Evolutionary conservation across 306 rosid genomes (phyloP).

Genomic region (Cucumis cinereus): DNA sequence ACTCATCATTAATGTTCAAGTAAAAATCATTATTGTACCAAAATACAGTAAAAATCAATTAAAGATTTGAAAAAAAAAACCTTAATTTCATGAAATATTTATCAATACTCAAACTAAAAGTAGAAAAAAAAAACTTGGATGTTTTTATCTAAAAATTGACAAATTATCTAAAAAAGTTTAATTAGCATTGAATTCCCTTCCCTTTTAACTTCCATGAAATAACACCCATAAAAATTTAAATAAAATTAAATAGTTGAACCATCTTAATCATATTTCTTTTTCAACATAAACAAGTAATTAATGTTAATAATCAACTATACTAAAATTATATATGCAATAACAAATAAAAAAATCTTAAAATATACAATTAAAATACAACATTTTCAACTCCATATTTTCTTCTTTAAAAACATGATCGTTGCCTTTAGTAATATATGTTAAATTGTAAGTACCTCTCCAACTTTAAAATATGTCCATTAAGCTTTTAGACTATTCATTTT

Average conservation of each 20-base stretch:
- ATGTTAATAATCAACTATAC: background rate
- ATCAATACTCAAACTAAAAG: background rate
- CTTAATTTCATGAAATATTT: background rate
- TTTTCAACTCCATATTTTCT: too few relatives aligned
- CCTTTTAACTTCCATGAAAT: background rate
- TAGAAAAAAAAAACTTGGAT: background rate
- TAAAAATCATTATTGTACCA: background rate
- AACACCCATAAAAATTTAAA: background rate
- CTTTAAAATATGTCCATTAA: too few relatives aligned
- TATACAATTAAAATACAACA: background rate
- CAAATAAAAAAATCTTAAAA: background rate
- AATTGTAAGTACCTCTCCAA: too few relatives aligned
- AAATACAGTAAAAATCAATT: background rate
- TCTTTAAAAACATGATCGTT: too few relatives aligned
- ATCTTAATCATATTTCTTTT: background rate
- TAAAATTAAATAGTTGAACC: background rate
- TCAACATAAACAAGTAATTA: background rate
- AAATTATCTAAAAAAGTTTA: too few relatives aligned
- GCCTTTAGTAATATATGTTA: too few relatives aligned
- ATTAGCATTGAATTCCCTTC: background rate
- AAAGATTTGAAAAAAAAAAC: background rate
- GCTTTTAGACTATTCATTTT: too few relatives aligned
- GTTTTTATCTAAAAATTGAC: background rate
- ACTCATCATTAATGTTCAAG: too few relatives aligned
- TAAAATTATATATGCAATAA: background rate